Evolutionary conservation across 2,329 filamentous ascomycete species (phyloP), one percentile per base, ranked within the genome.

Genomic region (Penicillium expansum): DNA sequence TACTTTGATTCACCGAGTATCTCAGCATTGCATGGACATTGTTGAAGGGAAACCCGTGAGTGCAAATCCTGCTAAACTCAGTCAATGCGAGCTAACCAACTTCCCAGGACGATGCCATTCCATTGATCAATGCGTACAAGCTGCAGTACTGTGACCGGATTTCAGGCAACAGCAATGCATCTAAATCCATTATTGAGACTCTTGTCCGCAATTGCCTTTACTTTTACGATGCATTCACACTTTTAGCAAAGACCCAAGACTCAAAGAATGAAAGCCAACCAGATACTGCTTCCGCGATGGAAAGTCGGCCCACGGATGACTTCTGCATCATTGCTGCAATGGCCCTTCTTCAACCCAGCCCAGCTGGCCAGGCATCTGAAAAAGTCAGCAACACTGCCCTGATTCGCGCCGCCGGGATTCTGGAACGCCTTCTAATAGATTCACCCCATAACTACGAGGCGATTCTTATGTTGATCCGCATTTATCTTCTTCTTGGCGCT

Each of bases 371-470:
- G 16, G 58, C 57, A 13, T 57, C 63, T 35, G 56, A 62, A 22
- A 58, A 65, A 14, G 42, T 67, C 14, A 64, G 67, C 13, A 69
- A 68, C 43, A 61, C 67, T 22, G 64, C 68, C 45, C 62, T 79
- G 22, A 67, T 77, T 48, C 74, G 71, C 52, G 70, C 71, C 30
- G 69, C 71, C 39, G 72, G 64, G 9, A 71, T 79, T 27, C 58
- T 79, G 30, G 75, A 78, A 49, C 68, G 69, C 52, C 67, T 78
- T 7, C 58, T 77, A 8, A 55, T 68, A 20, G 72, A 75, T 56
- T 80, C 76, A 16, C 76, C 76, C 13, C 77, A 80, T 58, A 79
- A 79, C 52, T 81, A 80, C 52, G 69, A 77, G 55, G 73, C 76
- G 7, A 67, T 78, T 5, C 66, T 80, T 29, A 68, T 79, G 16